A percentile compares a stretch with the other conserved stretches of the same genome.
phyloP scores from a whole-genome alignment of 2,329 filamentous ascomycete genomes.

The Cryphonectria carpinicola region DNA sequence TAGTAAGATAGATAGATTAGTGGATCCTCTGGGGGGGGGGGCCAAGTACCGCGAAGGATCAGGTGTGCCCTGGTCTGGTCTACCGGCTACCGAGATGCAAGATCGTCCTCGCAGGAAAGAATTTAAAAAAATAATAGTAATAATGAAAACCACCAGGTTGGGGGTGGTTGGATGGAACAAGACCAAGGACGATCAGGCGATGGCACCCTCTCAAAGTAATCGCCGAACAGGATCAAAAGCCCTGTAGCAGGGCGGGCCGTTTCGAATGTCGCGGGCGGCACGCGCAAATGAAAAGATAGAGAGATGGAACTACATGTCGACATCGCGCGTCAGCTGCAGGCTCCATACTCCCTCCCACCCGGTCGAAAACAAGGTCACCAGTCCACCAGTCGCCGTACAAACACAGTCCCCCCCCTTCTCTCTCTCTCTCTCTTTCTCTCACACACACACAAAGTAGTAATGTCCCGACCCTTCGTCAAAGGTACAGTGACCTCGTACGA shows the following conservation, averaged over 20 bases:
- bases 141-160: neutral
- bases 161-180: neutral
- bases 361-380: neutral
- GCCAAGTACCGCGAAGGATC: slow-evolving; percentile 14
- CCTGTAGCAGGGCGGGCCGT: neutral
- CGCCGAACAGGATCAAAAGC: slow-evolving; percentile 1
- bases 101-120: slow-evolving; percentile 13
- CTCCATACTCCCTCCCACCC: neutral
- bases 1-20: neutral
- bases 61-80: slow-evolving; percentile 2
- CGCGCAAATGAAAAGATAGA: slow-evolving; percentile 18
- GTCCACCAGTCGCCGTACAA: neutral
- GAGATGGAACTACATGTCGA: slow-evolving; percentile 13
- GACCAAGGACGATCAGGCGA: slow-evolving; percentile 11
- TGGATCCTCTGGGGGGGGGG: neutral
- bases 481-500: slow-evolving; percentile 5
- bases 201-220: neutral
- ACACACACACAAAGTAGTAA: neutral
- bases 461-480: neutral
- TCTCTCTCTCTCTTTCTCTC: neutral
- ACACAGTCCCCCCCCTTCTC: neutral
- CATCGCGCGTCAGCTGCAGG: slow-evolving; percentile 26
- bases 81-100: slow-evolving; percentile 22
- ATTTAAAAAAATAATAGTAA: too few species aligned
- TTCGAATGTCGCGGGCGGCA: slow-evolving; percentile 6